Conservation (phyloP, 139 green algal genomes). For the Coelastrella sp. region DNA sequence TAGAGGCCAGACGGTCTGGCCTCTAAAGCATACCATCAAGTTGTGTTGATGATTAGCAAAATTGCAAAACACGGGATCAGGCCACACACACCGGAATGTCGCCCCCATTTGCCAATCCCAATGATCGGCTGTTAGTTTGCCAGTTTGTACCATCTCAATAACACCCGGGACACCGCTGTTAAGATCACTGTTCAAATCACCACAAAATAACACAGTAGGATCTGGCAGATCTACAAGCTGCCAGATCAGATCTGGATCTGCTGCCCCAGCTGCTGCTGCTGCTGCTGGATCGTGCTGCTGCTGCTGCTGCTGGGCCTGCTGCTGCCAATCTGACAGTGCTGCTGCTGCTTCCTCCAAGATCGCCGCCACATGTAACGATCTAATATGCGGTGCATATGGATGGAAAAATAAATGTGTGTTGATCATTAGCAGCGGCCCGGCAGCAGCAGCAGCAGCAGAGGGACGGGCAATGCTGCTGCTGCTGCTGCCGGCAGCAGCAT, state of each 20-base stretch:
- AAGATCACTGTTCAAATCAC: slow-evolving; percentile 91
- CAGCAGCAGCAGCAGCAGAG: neutral
- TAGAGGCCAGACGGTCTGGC: too few species aligned
- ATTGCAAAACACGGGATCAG: too few species aligned
- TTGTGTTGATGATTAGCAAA: neutral
- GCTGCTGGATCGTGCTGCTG: slow-evolving; percentile 38
- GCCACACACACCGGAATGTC: slow-evolving; percentile 76
- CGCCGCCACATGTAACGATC: slow-evolving; percentile 86
- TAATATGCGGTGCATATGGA: slow-evolving; percentile 87
- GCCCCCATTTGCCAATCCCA: slow-evolving; percentile 89
- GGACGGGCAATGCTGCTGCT: neutral
- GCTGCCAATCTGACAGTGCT: slow-evolving; percentile 52
- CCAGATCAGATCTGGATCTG: neutral
- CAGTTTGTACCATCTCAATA: slow-evolving; percentile 83
- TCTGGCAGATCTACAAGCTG: slow-evolving; percentile 16
- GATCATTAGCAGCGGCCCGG: slow-evolving; percentile 61
- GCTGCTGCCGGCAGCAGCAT: slow-evolving; percentile 1
- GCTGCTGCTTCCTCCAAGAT: slow-evolving; percentile 75
- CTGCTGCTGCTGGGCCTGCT: slow-evolving; percentile 45
- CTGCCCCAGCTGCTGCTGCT: slow-evolving; percentile 45
- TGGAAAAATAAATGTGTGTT: slow-evolving; percentile 98
- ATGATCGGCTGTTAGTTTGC: slow-evolving; percentile 71
- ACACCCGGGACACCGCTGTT: slow-evolving; percentile 89
- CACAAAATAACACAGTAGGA: slow-evolving; percentile 81
- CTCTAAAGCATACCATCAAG: neutral